Percentiles rank a stretch among this genome's conserved stretches.
phyloP scores from a whole-genome alignment of 768 basidiomycete species.

The Fistulinella prunicolor region DNA sequence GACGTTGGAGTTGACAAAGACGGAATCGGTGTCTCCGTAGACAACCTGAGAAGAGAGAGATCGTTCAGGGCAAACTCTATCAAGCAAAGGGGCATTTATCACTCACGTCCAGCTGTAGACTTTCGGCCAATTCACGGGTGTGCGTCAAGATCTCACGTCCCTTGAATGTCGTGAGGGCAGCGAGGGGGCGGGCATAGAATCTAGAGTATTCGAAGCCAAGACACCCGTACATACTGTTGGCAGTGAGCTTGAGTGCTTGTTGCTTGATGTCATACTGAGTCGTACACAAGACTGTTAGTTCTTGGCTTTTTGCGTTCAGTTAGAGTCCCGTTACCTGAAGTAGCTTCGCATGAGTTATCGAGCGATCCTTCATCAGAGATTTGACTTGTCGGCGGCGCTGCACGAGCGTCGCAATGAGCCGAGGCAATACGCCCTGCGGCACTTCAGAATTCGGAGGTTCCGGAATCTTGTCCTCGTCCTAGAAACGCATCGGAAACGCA shows the following conservation, averaged over 20 bases:
- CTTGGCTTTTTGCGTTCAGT: neutral
- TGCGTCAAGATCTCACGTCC: slow-evolving; percentile 96
- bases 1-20: slow-evolving; percentile 96
- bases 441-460: slow-evolving; percentile 76
- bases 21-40: slow-evolving; percentile 98
- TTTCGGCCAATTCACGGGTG: slow-evolving; percentile 90
- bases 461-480: slow-evolving; percentile 81
- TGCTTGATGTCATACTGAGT: slow-evolving; percentile 94
- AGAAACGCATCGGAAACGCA: neutral
- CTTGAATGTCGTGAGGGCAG: slow-evolving; percentile 95
- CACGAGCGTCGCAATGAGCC: slow-evolving; percentile 96
- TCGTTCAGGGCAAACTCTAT: neutral
- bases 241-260: slow-evolving; percentile 93
- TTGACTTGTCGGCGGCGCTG: slow-evolving; percentile 88
- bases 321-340: slow-evolving; percentile 63
- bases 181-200: slow-evolving; percentile 96
- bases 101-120: slow-evolving; percentile 81
- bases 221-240: slow-evolving; percentile 99
- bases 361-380: slow-evolving; percentile 87
- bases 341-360: slow-evolving; percentile 66
- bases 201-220: slow-evolving; percentile 96
- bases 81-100: neutral
- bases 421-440: slow-evolving; percentile 87
- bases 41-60: slow-evolving; percentile 63
- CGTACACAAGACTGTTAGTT: neutral